Base-by-base conservation (phyloP, 129 eudicot genomes). In the Flaveria bidentis region DNA sequence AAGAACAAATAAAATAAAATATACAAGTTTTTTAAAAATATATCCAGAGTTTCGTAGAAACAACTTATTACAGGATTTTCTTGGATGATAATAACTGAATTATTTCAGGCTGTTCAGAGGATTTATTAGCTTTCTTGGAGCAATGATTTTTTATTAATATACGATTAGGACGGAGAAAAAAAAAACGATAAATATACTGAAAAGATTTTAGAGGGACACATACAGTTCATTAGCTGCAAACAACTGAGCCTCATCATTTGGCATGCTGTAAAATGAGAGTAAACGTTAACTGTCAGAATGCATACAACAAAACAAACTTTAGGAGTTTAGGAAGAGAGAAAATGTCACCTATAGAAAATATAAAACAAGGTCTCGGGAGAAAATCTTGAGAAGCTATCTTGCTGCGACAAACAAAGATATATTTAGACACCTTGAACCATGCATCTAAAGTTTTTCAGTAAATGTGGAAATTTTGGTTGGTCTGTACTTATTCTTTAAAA, bases 151-250 rank as follows among this genome's bases (percentile, higher is more conserved):
- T 66, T 47, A 49, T 2, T 25, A 70, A 39, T 22, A 20, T 42
- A 55, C 55, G 1, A 66, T 65, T 17, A 67, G 17, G 51, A 76
- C 28, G 26, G 47, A 47, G 12, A 20, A 46, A 26, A 28, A 60
- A 11, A 63, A 6, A 0, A 26, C n/a, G 9, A 30, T 51, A 49
- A 11, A 39, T 25, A 36, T 42, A 30, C 11, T 7, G 23, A 75
- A 7, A 57, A 16, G 66, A 13, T 6, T 53, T 74, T 41, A n/a
- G 16, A 83, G 41, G 61, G 82, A 28, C 67, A 77, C 94, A 58
- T 88, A 92, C 98, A 92, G 85, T 86, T 92, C 98, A 80, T 85
- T 88, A 57, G 98, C 98, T 20, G 98, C 98, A 82, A 81, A 88
- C 75, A 90, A 74, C 86, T 92, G 98, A 47, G 97, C 98, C 84